These are phyloP conservation scores for Paramecium primaurelia DNA, from an alignment of 73 alveolate species.

Conservation along the genomic window DNA sequence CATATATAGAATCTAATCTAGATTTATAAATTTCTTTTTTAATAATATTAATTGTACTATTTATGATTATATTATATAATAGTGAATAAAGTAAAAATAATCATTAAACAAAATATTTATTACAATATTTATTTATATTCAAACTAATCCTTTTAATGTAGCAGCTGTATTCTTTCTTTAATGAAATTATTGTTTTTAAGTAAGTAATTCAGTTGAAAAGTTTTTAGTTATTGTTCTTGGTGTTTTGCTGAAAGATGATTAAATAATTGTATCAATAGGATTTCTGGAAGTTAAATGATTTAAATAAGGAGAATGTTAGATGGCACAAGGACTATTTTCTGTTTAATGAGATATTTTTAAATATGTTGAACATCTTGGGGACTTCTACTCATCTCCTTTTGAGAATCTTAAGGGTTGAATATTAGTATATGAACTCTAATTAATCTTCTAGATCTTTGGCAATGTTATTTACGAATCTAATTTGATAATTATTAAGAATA, in stretches of 20 bases:
- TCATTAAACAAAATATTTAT: not conserved
- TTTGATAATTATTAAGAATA: not conserved
- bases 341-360: not conserved
- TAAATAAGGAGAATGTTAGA: not conserved
- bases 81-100: not conserved
- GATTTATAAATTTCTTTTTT: not conserved
- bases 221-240: not conserved
- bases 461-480: not conserved
- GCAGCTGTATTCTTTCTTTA: constrained; percentile 21
- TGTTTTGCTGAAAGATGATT: not conserved
- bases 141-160: not conserved
- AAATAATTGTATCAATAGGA: not conserved
- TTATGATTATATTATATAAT: not conserved
- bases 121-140: not conserved
- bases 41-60: not conserved
- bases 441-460: not conserved
- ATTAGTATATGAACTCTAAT: not conserved
- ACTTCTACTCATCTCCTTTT: not conserved
- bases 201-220: not conserved
- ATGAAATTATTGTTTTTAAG: not conserved
- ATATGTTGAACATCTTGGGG: not conserved
- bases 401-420: not conserved
- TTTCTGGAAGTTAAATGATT: not conserved
- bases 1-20: not conserved
- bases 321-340: not conserved